Base-by-base conservation (phyloP, 208 protist species). In the Leishmania mexicana region DNA sequence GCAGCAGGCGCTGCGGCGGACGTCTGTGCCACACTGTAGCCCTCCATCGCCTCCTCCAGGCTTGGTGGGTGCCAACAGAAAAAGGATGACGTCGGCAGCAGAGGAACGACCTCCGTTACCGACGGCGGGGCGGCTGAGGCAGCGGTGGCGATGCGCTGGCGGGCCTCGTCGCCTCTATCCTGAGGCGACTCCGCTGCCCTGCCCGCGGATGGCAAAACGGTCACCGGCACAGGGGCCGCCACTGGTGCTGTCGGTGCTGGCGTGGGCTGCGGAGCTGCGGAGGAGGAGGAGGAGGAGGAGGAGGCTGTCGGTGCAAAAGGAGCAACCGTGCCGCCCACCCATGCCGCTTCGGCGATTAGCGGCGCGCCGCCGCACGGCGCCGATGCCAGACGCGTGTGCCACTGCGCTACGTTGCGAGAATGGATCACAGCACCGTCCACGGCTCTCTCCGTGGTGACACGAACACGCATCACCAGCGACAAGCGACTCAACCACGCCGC, bases 21-120 rank as follows among this genome's bases (percentile, higher is more conserved):
- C 19, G 47, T 45, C 17, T 42, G 31, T 3, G 45, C 35, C 38
- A 5, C 51, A 47, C 38, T 51, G 31, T 31, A 40, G 7, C 21
- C 28, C 21, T 47, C 10, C 73, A 45, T 60, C 1, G 40, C n/a
- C 35, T 47, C 13, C 35, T 40, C 67, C 54, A 15, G 13, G 38
- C 51, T 78, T 38, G 38, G 67, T 57, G 70, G 47, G 47, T 70
- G 81, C 81, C 81, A 85, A 40, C 60, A 85, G 62, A 80, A 85
- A 68, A 64, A 76, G 49, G 65, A 57, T 5, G 76, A 76, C 3
- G 82, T 70, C 17, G 71, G 76, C 7, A 81, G 17, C 17, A 74
- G 57, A 40, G 81, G 76, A 53, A 85, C 47, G 7, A 71, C 76
- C 42, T 53, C 58, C 3, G 6, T 47, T 10, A 24, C 38, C 75